Evolutionary conservation across 2,329 filamentous ascomycete species (phyloP), one percentile per base, ranked within the genome.

Genomic region (Pseudogymnoascus sp.): DNA sequence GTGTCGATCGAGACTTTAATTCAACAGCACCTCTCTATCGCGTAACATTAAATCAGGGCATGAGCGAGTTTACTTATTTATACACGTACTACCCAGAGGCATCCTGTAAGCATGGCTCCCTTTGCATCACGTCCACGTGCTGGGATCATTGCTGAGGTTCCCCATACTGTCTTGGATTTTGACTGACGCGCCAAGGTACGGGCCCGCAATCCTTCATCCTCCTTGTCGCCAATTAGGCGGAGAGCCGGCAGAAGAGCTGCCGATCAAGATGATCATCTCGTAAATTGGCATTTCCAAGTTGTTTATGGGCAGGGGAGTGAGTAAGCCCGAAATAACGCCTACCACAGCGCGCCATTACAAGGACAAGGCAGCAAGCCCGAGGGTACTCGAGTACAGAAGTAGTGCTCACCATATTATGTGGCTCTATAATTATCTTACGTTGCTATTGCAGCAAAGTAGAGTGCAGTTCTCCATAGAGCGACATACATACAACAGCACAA

Each of bases 221-320:
- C 47, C 18, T 20, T 28, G 16, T 18, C 47, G 16, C 47, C 28
- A 54, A 54, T 54, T 54, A 54, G 28, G 16, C 47, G 28, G 33
- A 12, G 28, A 54, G 16, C 47, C 28, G 28, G 33, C 47, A 20
- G 47, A 54, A 25, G 25, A 54, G 28, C 47, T 4, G 28, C 8
- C 16, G 47, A 54, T 54, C 47, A 35, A 54, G 47, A 54, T 35
- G 28, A 54, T 54, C 47, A 54, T 54, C 47, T 54, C 47, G 28
- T 54, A 54, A 54, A 54, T 54, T 35, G 47, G 8, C 28, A 5
- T 54, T 54, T 35, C 28, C 16, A 33, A 14, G 47, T 18, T 20
- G 28, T 54, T 54, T 14, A 54, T 14, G 20, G 47, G 28, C 28
- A 33, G 28, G 47, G 47, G 11, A 54, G 12, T 20, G 28, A 54